A percentile compares a stretch with the other conserved stretches of the same genome.
These are phyloP conservation scores for Astragalus glycyphyllos DNA, from an alignment of 306 rosid genomes.

Conservation along the genomic window DNA sequence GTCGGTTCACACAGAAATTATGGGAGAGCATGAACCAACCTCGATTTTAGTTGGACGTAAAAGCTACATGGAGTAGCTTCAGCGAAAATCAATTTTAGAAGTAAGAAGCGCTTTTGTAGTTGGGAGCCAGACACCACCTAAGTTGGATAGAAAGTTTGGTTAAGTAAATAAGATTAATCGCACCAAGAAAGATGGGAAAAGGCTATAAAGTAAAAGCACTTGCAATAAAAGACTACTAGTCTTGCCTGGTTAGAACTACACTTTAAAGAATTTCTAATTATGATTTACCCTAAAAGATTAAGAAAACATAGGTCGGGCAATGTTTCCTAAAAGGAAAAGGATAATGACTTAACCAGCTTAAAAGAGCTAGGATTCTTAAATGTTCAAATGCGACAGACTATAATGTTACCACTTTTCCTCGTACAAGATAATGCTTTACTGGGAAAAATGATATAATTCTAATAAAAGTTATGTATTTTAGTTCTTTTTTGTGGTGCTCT, in stretches of 20 bases:
- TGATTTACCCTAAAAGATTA: slow-evolving; percentile 39
- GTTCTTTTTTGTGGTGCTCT: slow-evolving; percentile 3
- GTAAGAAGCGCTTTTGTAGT: too few species aligned
- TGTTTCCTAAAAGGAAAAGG: slow-evolving; percentile 40
- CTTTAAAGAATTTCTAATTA: slow-evolving; percentile 46
- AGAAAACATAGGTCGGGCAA: slow-evolving; percentile 41
- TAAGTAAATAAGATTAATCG: slow-evolving; percentile 42
- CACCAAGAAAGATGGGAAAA: slow-evolving; percentile 44
- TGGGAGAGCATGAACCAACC: too few species aligned
- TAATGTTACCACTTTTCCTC: slow-evolving; percentile 27
- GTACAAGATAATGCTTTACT: slow-evolving; percentile 17
- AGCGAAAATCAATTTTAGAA: too few species aligned
- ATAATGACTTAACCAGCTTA: slow-evolving; percentile 32
- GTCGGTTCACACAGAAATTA: too few species aligned
- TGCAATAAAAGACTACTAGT: slow-evolving; percentile 21
- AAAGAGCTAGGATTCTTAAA: slow-evolving; percentile 33
- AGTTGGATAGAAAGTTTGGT: slow-evolving; percentile 31
- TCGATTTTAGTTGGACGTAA: too few species aligned
- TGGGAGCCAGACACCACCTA: too few species aligned
- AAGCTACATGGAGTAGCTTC: too few species aligned
- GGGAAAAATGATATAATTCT: neutral
- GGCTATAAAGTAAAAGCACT: slow-evolving; percentile 46
- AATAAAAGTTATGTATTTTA: neutral
- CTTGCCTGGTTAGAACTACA: slow-evolving; percentile 46
- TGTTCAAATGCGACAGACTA: slow-evolving; percentile 29